phyloP scores from a whole-genome alignment of 2,329 filamentous ascomycete genomes.

The Diplodia seriata region DNA sequence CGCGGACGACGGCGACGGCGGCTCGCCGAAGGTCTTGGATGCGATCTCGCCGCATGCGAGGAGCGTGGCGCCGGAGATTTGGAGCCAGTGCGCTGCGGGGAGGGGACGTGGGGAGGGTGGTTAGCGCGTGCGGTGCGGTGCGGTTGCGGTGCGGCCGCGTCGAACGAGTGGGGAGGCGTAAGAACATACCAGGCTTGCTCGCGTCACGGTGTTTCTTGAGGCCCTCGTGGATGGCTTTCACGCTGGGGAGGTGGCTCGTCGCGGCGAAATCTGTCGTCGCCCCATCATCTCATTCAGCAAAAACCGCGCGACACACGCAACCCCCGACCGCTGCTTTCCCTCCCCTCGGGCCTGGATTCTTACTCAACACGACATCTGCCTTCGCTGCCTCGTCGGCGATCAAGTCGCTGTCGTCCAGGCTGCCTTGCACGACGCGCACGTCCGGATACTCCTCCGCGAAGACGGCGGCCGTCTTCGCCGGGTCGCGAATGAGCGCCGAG shows the following conservation, averaged over 20 bases:
- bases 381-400: background rate
- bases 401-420: background rate
- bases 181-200: background rate
- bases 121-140: too few species aligned
- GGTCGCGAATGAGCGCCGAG: slow-evolving; percentile 8
- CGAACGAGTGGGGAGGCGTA: too few species aligned
- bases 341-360: background rate
- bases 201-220: background rate
- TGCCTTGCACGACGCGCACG: slow-evolving; percentile 5
- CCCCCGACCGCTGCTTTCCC: too few species aligned
- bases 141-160: too few species aligned
- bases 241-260: background rate
- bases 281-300: too few species aligned
- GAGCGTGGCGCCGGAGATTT: background rate
- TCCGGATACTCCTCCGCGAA: slow-evolving; percentile 5
- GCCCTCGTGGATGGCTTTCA: background rate
- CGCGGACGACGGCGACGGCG: background rate
- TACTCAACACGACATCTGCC: background rate
- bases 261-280: background rate
- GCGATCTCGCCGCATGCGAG: background rate
- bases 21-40: background rate
- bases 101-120: background rate
- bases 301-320: too few species aligned
- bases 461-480: background rate
- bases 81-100: background rate